phyloP scores from a whole-genome alignment of 108 stramenopile species.

The Nitzschia sp. region DNA sequence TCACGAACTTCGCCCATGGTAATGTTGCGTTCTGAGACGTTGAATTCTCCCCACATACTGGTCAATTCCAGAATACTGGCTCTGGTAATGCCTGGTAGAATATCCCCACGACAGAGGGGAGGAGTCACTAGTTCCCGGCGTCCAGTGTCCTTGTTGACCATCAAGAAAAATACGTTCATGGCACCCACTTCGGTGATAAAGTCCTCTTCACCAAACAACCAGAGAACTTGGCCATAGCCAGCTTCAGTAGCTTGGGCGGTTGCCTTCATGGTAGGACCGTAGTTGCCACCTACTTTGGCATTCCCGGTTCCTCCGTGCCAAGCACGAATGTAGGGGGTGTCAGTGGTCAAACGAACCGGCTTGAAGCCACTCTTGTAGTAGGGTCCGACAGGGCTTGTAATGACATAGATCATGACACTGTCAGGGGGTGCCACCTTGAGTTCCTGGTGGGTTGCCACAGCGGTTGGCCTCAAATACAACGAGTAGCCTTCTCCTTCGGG shows the following conservation, averaged over 20 bases:
- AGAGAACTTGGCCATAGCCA: slow-evolving; percentile 90
- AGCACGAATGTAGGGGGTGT: slow-evolving; percentile 85
- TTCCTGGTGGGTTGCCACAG: slow-evolving; percentile 85
- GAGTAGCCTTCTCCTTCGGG: slow-evolving; percentile 94
- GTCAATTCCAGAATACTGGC: slow-evolving; percentile 81
- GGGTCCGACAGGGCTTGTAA: slow-evolving; percentile 89
- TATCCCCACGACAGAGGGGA: slow-evolving; percentile 89
- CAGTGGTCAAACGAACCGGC: slow-evolving; percentile 86
- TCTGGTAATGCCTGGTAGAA: slow-evolving; percentile 93
- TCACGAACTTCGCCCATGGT: slow-evolving; percentile 82
- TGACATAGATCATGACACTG: slow-evolving; percentile 71
- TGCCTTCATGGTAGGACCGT: slow-evolving; percentile 92
- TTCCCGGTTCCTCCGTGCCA: slow-evolving; percentile 95
- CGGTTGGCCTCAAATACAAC: slow-evolving; percentile 95
- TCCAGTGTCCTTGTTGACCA: slow-evolving; percentile 57
- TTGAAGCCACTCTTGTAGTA: slow-evolving; percentile 92
- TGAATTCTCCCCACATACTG: slow-evolving; percentile 72
- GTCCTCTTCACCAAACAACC: slow-evolving; percentile 89
- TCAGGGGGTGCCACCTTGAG: slow-evolving; percentile 77
- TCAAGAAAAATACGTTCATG: slow-evolving; percentile 95
- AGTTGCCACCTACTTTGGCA: slow-evolving; percentile 94
- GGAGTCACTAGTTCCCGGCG: slow-evolving; percentile 86
- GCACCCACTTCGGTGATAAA: slow-evolving; percentile 94
- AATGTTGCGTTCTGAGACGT: slow-evolving; percentile 70
- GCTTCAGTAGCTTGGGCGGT: slow-evolving; percentile 64